These are phyloP conservation scores for Colletotrichum neosansevieriae DNA, from an alignment of 2,329 filamentous ascomycete species.

Conservation along the genomic window DNA sequence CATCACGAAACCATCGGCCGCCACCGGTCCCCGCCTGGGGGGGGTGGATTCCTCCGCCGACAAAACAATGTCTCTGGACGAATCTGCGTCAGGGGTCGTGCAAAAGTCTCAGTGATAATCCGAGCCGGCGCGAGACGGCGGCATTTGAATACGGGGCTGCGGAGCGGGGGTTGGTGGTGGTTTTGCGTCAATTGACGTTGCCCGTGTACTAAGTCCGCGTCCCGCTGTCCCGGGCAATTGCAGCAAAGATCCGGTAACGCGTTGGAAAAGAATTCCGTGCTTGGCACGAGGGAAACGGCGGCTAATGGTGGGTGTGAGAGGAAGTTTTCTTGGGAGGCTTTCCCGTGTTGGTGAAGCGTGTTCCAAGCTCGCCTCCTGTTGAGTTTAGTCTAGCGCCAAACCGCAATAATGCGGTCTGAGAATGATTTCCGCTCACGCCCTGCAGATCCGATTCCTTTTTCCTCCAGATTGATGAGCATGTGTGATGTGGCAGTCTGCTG, in stretches of 20 bases:
- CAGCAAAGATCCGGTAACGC: too few relatives aligned
- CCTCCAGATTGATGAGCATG: constrained; percentile 20
- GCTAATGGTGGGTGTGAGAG: constrained; percentile 1
- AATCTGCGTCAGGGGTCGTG: constrained; percentile 32
- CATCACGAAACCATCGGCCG: background rate
- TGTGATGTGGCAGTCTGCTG: constrained; percentile 32
- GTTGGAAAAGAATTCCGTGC: background rate
- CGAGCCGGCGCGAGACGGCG: constrained; percentile 30
- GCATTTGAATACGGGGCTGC: constrained; percentile 19
- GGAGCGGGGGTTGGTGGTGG: background rate
- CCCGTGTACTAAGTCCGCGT: background rate
- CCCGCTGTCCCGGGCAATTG: background rate
- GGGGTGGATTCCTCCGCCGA: background rate
- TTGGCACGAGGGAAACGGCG: constrained; percentile 33
- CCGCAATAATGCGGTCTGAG: constrained; percentile 15
- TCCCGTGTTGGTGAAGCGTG: background rate
- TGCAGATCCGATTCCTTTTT: constrained; percentile 29
- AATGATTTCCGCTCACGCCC: constrained; percentile 12
- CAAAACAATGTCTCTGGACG: constrained; percentile 9
- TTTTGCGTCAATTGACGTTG: constrained; percentile 31
- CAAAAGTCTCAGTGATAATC: constrained; percentile 30
- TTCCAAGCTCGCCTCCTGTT: constrained; percentile 19
- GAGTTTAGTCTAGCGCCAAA: constrained; percentile 33
- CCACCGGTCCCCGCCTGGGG: background rate
- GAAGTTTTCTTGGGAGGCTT: background rate